These are phyloP conservation scores for Trypanosoma vivax DNA, from an alignment of 208 protist species.

Conservation along the genomic window DNA sequence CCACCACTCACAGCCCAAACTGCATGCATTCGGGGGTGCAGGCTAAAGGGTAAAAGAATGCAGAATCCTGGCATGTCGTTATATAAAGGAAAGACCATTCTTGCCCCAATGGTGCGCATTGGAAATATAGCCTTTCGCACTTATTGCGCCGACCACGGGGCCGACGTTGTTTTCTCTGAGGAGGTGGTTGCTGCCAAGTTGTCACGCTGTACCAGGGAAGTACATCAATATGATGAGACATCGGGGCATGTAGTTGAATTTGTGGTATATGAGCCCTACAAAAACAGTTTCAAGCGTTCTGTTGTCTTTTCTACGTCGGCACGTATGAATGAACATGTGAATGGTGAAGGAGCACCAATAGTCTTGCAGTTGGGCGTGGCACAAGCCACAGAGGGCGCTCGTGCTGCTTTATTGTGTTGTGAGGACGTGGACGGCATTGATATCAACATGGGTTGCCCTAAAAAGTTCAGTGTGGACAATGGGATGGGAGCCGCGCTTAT, in stretches of 20 bases:
- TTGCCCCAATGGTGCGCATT: conserved; percentile 96
- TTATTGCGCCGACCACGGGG: conserved; percentile 86
- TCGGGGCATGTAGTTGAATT: conserved; percentile 69
- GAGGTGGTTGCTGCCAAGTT: conserved; percentile 96
- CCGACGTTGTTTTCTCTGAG: conserved; percentile 96
- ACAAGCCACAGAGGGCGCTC: conserved; percentile 53
- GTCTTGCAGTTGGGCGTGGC: conserved; percentile 93
- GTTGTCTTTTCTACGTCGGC: conserved; percentile 40
- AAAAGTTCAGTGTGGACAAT: conserved; percentile 93
- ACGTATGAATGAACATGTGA: neutral
- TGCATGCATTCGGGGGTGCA: too few relatives aligned
- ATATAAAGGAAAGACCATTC: conserved; percentile 71
- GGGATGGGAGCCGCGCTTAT: conserved; percentile 97
- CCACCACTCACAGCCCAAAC: too few relatives aligned
- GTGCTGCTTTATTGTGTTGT: conserved; percentile 77
- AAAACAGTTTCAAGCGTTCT: conserved; percentile 59
- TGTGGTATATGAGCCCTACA: conserved; percentile 75
- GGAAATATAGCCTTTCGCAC: conserved; percentile 90
- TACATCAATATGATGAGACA: conserved; percentile 44
- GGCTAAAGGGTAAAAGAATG: too few relatives aligned
- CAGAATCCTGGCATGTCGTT: conserved; percentile 35
- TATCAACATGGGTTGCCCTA: conserved; percentile 99
- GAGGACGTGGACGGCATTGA: conserved; percentile 95
- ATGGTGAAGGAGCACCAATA: conserved; percentile 31
- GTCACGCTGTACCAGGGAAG: conserved; percentile 40